These are phyloP conservation scores for Chlorella sp. DNA, from an alignment of 139 green algal species.

Conservation along the genomic window DNA sequence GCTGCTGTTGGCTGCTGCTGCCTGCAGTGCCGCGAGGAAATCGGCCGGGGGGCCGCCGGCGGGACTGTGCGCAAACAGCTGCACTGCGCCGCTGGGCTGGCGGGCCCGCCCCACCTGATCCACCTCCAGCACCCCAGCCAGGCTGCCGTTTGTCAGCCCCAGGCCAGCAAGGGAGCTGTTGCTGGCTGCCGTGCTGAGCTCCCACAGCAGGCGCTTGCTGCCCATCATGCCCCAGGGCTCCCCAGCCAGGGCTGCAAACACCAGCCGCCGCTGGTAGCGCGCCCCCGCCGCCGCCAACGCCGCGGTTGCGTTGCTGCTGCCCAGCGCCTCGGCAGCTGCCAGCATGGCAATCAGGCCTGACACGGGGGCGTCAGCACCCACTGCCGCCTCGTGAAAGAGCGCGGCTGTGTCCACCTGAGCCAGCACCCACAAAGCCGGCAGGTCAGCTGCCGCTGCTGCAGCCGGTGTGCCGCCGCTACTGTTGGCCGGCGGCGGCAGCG, in stretches of 20 bases:
- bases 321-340: conserved; percentile 66
- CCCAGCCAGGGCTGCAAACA: conserved; percentile 73
- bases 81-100: not conserved
- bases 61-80: conserved; percentile 60
- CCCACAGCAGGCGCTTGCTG: conserved; percentile 73
- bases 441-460: not conserved
- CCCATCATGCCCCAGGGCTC: conserved; percentile 81
- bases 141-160: conserved; percentile 5
- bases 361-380: conserved; percentile 65
- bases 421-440: conserved; percentile 60
- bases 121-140: conserved; percentile 64
- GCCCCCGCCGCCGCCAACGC: not conserved
- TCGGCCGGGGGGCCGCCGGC: not conserved
- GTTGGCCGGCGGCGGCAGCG: conserved; percentile 38
- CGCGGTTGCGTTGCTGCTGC: conserved; percentile 2
- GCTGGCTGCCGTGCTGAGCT: conserved; percentile 40
- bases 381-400: conserved; percentile 68
- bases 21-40: not conserved
- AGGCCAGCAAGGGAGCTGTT: conserved; percentile 41
- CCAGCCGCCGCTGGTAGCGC: conserved; percentile 43
- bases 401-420: conserved; percentile 61
- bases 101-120: conserved; percentile 56
- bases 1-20: conserved; percentile 35
- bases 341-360: conserved; percentile 81
- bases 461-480: no score